Percentiles rank a stretch among this genome's conserved stretches.
These are phyloP conservation scores for Rhodamnia rubescens DNA, from an alignment of 345 rosid genomes.

Conservation along the genomic window DNA sequence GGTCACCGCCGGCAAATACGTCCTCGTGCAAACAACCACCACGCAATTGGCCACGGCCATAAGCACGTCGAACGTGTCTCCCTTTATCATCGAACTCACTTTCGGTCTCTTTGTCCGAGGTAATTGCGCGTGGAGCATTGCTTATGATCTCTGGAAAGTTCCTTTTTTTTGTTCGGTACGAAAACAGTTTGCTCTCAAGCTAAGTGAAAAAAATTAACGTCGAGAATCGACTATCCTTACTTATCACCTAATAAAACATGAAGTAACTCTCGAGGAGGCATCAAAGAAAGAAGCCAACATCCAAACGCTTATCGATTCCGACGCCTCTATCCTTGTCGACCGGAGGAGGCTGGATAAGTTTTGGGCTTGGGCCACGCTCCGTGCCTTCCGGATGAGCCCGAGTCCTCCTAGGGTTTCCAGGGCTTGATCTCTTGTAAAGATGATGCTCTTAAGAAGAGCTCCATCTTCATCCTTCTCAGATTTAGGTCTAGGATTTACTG, in stretches of 20 bases:
- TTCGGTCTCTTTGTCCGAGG: not conserved
- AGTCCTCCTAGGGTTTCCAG: not conserved
- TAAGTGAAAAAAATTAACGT: not conserved
- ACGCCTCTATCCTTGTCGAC: not conserved
- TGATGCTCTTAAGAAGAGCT: not conserved
- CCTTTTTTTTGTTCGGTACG: not conserved
- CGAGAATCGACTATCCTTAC: not conserved
- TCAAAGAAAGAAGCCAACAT: not conserved
- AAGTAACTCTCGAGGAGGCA: not conserved
- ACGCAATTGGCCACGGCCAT: too few relatives aligned
- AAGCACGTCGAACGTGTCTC: too few relatives aligned
- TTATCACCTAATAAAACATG: not conserved
- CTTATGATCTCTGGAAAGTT: not conserved
- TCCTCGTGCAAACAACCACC: too few relatives aligned
- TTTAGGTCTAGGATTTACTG: not conserved
- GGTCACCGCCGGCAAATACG: too few relatives aligned
- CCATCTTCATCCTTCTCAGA: not conserved
- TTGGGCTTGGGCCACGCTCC: not conserved
- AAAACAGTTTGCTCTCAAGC: not conserved
- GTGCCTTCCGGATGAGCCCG: not conserved
- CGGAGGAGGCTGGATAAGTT: not conserved
- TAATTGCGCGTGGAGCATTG: rapidly evolving
- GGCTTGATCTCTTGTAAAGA: not conserved
- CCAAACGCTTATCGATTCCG: not conserved
- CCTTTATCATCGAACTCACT: too few relatives aligned